phyloP scores from a whole-genome alignment of 345 rosid genomes.

The Chamaenerion angustifolium region DNA sequence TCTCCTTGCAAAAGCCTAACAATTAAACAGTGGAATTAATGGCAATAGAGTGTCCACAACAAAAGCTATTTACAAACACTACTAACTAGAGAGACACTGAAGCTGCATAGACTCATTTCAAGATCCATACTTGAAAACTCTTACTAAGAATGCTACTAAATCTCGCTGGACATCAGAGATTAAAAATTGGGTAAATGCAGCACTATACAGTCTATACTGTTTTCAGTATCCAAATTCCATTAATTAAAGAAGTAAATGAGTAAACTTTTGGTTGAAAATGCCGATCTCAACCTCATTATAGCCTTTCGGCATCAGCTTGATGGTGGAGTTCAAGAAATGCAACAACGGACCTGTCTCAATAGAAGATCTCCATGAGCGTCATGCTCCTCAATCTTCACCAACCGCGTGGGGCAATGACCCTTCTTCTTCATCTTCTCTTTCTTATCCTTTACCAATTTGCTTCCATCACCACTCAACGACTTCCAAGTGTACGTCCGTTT shows the following conservation, averaged over 20 bases:
- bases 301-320: too few species aligned
- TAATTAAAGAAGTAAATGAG: too few species aligned
- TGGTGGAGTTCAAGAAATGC: background rate
- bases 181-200: too few species aligned
- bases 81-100: too few species aligned
- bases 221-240: too few species aligned
- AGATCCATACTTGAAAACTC: too few species aligned
- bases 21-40: background rate
- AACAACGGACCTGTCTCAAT: conserved; percentile 42
- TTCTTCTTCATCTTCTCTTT: conserved; percentile 35
- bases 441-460: conserved; percentile 24
- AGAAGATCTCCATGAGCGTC: conserved; percentile 32
- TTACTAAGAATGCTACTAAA: too few species aligned
- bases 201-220: too few species aligned
- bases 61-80: background rate
- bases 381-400: conserved; percentile 51
- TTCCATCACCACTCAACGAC: conserved; percentile 33
- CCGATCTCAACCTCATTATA: too few species aligned
- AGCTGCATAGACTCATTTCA: too few species aligned
- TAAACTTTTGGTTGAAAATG: too few species aligned
- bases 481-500: conserved; percentile 46
- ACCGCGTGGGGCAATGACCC: conserved; percentile 28
- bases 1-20: conserved; percentile 68
- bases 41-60: background rate
- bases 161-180: too few species aligned